Percentiles rank a stretch among this genome's conserved stretches.
Evolutionary conservation across 2,329 filamentous ascomycete genomes (phyloP).

Genomic region (Ophiostoma quercus): DNA sequence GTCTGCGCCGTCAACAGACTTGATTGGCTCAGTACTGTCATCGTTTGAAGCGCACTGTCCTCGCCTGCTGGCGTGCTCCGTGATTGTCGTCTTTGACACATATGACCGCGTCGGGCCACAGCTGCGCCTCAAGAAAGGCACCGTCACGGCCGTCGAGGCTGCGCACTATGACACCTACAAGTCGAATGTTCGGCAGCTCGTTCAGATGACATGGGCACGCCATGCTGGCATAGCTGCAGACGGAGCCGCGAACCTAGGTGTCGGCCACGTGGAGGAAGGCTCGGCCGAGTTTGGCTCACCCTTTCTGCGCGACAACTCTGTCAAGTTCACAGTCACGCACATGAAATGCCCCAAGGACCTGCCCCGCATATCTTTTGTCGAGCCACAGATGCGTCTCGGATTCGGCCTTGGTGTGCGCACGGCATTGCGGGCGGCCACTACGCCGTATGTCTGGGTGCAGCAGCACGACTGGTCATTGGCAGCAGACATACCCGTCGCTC

Average conservation of each 20-base stretch:
- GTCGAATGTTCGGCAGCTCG: constrained; percentile 42
- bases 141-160: constrained; percentile 45
- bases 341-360: constrained; percentile 32
- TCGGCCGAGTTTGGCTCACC: constrained; percentile 46
- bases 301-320: constrained; percentile 32
- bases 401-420: constrained; percentile 52
- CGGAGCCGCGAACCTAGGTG: not conserved
- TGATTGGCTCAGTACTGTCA: constrained; percentile 43
- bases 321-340: constrained; percentile 35
- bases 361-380: constrained; percentile 44
- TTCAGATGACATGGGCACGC: constrained; percentile 30
- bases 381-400: constrained; percentile 43
- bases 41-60: constrained; percentile 44
- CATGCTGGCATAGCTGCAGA: not conserved
- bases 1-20: constrained; percentile 48
- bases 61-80: constrained; percentile 38
- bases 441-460: constrained; percentile 53
- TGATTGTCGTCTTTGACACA: constrained; percentile 50
- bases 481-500: constrained; percentile 41
- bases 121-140: constrained; percentile 50
- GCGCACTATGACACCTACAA: constrained; percentile 43
- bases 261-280: constrained; percentile 25
- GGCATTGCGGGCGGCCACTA: constrained; percentile 43
- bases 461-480: constrained; percentile 53
- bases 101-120: constrained; percentile 44